Evolutionary conservation across 78 protist species (phyloP), one percentile per base, ranked within the genome.

Genomic region (Mantamonas sphyraenae): DNA sequence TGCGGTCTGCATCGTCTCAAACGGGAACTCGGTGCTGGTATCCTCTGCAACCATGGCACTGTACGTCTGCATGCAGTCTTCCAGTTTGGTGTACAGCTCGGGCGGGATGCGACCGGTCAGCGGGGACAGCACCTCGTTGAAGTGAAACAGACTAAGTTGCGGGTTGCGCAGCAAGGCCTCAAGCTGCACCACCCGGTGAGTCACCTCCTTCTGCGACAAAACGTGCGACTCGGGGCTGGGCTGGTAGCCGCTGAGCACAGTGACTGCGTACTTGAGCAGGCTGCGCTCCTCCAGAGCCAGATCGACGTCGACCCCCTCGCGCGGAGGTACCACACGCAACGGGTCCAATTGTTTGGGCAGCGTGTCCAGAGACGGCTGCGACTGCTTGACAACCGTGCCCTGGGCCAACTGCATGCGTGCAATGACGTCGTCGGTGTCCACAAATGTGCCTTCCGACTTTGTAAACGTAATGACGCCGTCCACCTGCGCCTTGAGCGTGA

Each of bases 371-470:
- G 62, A 77, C 1, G 55, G 53, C 28, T 2, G 33, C 61, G 73
- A 58, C 38, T 17, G 51, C 60, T n/a, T 14, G 7, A 85, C 85
- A 45, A 50, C 69, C 26, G 85, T 43, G 2, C 76, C 73, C 38
- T 92, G 92, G 28, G 77, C 90, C 38, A 93, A 79, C 3, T 80
- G 81, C 22, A 95, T 55, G 24, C 47, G 31, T 2, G 92, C 98
- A 43, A 95, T 60, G 65, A 95, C 64, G n/a, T 87, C 86, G 38
- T 97, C 98, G 0, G 90, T 71, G 17, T 53, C 9, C 75, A 95
- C 45, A 35, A 91, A 77, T 43, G 88, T 16, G 45, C 98, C 98
- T 12, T 71, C 80, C 9, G 80, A 24, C 26, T 55, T 65, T 5
- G 42, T 69, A 10, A 56, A 71, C 51, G 60, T 56, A 38, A 93